Conservation (phyloP, 495 filamentous ascomycete species). For the Daldinia loculata region DNA sequence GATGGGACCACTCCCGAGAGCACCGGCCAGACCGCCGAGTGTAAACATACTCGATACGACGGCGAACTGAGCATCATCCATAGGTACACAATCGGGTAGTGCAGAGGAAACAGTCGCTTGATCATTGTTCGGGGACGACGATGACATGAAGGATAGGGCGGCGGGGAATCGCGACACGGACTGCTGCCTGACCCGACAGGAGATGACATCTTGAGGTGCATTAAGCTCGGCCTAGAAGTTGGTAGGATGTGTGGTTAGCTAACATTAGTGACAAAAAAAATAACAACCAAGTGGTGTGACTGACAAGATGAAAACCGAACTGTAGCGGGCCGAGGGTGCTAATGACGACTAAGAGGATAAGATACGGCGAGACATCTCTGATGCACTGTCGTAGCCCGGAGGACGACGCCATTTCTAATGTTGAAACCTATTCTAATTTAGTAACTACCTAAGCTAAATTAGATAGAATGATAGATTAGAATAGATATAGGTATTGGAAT, state of each 20-base stretch:
- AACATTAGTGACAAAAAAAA: neutral
- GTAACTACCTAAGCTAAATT: too few species aligned
- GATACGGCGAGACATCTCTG: slow-evolving; percentile 66
- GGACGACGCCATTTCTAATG: slow-evolving; percentile 47
- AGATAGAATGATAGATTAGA: too few species aligned
- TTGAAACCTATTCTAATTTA: neutral
- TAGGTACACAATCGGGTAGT: slow-evolving; percentile 81
- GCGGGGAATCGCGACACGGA: slow-evolving; percentile 49
- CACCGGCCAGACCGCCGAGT: slow-evolving; percentile 85
- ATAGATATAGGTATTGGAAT: too few species aligned
- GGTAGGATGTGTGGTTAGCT: neutral
- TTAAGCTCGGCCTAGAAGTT: slow-evolving; percentile 84
- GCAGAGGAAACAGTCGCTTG: slow-evolving; percentile 40
- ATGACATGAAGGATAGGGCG: slow-evolving; percentile 44
- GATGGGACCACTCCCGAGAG: slow-evolving; percentile 76
- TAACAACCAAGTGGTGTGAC: slow-evolving; percentile 2
- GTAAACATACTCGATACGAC: slow-evolving; percentile 90
- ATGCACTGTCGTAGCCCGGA: slow-evolving; percentile 45
- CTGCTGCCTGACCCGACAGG: slow-evolving; percentile 73
- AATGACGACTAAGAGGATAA: slow-evolving; percentile 70
- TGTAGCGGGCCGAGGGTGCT: slow-evolving; percentile 83
- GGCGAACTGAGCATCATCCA: slow-evolving; percentile 79
- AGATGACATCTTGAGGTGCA: slow-evolving; percentile 88
- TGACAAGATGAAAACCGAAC: slow-evolving; percentile 93
- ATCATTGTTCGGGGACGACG: slow-evolving; percentile 36